Evolutionary conservation across 371 early-diverging fungal species (phyloP).

Genomic region (Syncephalastrum sp.): DNA sequence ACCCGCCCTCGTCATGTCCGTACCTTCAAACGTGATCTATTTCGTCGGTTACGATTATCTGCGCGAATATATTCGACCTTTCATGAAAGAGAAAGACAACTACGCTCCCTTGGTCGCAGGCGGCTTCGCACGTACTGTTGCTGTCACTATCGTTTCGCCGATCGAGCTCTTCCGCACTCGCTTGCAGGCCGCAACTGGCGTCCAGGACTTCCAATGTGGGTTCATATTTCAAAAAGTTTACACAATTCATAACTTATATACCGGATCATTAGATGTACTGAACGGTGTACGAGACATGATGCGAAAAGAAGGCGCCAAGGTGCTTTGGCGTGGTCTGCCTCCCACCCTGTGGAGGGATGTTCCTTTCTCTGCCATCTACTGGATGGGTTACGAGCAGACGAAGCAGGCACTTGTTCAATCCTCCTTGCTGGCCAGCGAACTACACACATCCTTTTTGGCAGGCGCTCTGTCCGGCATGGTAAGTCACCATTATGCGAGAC

Average conservation of each 20-base stretch:
- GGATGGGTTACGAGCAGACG: slow-evolving; percentile 85
- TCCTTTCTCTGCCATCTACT: slow-evolving; percentile 89
- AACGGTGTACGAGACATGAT: slow-evolving; percentile 66
- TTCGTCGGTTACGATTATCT: slow-evolving; percentile 92
- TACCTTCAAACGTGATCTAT: slow-evolving; percentile 92
- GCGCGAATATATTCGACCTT: slow-evolving; percentile 42
- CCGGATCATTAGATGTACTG: slow-evolving; percentile 45
- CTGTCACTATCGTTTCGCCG: slow-evolving; percentile 85
- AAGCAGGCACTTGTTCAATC: slow-evolving; percentile 24
- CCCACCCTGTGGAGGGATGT: slow-evolving; percentile 96
- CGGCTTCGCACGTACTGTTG: slow-evolving; percentile 73
- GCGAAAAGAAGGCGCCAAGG: slow-evolving; percentile 50
- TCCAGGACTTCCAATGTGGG: slow-evolving; percentile 46
- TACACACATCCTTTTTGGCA: slow-evolving; percentile 60
- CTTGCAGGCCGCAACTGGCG: slow-evolving; percentile 69
- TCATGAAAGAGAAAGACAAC: slow-evolving; percentile 13
- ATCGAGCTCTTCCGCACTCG: slow-evolving; percentile 89
- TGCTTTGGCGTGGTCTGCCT: slow-evolving; percentile 85
- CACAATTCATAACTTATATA: background rate
- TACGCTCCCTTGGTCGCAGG: slow-evolving; percentile 81
- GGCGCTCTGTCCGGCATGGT: slow-evolving; percentile 77
- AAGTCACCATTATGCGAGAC: slow-evolving; percentile 18
- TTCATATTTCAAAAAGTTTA: background rate
- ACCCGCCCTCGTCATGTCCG: slow-evolving; percentile 84
- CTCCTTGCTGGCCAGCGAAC: slow-evolving; percentile 19